These are phyloP conservation scores for Brettanomyces naardenensis DNA, from an alignment of 805 yeast genomes.

Conservation along the genomic window DNA sequence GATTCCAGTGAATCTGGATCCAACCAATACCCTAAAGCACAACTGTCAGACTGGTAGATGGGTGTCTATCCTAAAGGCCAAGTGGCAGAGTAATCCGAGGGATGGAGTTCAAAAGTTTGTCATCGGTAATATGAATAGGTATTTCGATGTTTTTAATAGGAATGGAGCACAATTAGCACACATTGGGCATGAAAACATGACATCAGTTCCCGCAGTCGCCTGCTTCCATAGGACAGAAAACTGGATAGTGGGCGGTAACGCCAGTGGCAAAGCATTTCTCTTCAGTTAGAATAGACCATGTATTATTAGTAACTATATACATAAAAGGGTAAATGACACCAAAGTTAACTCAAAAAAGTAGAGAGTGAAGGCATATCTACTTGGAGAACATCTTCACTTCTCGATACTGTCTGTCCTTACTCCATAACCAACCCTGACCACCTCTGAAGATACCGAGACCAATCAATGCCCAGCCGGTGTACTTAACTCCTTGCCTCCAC, in stretches of 20 bases:
- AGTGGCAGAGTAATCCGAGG: constrained; percentile 70
- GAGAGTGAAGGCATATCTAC: not conserved
- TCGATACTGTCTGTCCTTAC: constrained; percentile 24
- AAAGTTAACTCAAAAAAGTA: not conserved
- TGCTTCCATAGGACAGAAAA: constrained; percentile 78
- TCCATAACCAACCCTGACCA: constrained; percentile 55
- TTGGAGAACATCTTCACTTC: constrained; percentile 9
- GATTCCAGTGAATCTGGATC: constrained; percentile 39
- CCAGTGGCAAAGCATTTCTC: constrained; percentile 81
- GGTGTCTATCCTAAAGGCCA: constrained; percentile 86
- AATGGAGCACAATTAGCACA: constrained; percentile 76
- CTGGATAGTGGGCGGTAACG: constrained; percentile 91
- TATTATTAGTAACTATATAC: not conserved
- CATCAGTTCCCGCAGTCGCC: constrained; percentile 91
- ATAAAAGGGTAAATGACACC: not conserved
- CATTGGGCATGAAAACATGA: constrained; percentile 46
- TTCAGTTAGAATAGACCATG: constrained; percentile 30
- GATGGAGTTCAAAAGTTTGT: constrained; percentile 78
- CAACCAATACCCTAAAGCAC: constrained; percentile 62
- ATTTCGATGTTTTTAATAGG: constrained; percentile 72
- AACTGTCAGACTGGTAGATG: constrained; percentile 97
- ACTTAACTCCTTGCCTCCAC: constrained; percentile 54
- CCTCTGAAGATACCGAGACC: constrained; percentile 56
- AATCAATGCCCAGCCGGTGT: constrained; percentile 46
- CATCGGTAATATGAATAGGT: constrained; percentile 89